These are phyloP conservation scores for Phytophthora vignae DNA, from an alignment of 352 stramenopile genomes.

Conservation along the genomic window DNA sequence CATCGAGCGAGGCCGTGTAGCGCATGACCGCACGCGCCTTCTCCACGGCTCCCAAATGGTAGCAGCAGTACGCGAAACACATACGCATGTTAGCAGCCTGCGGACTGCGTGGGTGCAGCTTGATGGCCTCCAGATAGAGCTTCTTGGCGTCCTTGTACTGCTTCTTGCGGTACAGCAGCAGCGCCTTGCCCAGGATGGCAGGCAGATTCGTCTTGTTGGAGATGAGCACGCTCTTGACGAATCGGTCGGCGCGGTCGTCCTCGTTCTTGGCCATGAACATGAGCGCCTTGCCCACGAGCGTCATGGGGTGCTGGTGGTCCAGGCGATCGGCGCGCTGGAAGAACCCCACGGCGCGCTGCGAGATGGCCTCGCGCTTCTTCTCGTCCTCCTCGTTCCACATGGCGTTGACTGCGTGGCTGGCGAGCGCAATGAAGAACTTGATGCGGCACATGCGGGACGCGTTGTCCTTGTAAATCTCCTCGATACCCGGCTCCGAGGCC, in stretches of 20 bases:
- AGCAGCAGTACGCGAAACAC: conserved; percentile 97
- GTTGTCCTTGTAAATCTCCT: conserved; percentile 91
- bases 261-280: conserved; percentile 95
- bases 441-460: conserved; percentile 85
- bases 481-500: conserved; percentile 82
- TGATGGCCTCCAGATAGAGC: conserved; percentile 95
- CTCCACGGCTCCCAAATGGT: conserved; percentile 92
- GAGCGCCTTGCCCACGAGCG: conserved; percentile 91
- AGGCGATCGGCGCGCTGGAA: conserved; percentile 90
- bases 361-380: conserved; percentile 84
- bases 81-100: conserved; percentile 93
- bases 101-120: conserved; percentile 92
- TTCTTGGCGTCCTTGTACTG: conserved; percentile 93
- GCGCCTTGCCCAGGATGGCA: conserved; percentile 85
- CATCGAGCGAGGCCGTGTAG: conserved; percentile 84
- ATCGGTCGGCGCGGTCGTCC: conserved; percentile 91
- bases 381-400: conserved; percentile 93
- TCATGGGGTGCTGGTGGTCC: conserved; percentile 91
- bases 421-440: conserved; percentile 91
- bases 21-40: conserved; percentile 88
- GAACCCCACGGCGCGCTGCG: conserved; percentile 82
- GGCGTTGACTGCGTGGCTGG: conserved; percentile 84
- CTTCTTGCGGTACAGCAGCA: conserved; percentile 90
- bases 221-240: conserved; percentile 93
- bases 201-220: conserved; percentile 90